Percentiles rank a stretch among this genome's conserved stretches.
These are phyloP conservation scores for Phytophthora brassicae DNA, from an alignment of 352 stramenopile genomes.

Conservation along the genomic window DNA sequence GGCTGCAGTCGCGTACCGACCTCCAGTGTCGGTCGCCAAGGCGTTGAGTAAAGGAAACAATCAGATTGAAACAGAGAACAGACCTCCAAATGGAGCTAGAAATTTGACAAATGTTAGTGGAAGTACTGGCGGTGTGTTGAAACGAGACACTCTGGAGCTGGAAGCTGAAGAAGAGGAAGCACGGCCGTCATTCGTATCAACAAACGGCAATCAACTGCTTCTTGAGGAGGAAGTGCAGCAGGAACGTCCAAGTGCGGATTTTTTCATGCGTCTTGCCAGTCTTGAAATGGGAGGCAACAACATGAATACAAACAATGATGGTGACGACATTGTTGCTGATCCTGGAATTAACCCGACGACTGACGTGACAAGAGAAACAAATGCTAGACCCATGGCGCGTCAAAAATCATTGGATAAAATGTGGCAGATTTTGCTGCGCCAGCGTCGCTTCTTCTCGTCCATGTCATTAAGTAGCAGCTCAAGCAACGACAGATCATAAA, in stretches of 20 bases:
- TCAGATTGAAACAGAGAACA: slow-evolving; percentile 7
- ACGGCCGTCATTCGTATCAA: slow-evolving; percentile 78
- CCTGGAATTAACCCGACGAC: neutral
- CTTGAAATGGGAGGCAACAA: slow-evolving; percentile 51
- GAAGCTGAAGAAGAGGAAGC: slow-evolving; percentile 38
- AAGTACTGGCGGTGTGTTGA: slow-evolving; percentile 1
- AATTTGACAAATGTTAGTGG: slow-evolving; percentile 8
- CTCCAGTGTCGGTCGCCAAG: slow-evolving; percentile 21
- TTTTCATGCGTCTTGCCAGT: slow-evolving; percentile 78
- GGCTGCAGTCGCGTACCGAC: slow-evolving; percentile 26
- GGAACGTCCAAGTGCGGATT: slow-evolving; percentile 59
- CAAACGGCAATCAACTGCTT: slow-evolving; percentile 47
- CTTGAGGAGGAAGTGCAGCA: slow-evolving; percentile 40
- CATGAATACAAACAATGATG: slow-evolving; percentile 17
- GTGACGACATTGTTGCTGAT: slow-evolving; percentile 26
- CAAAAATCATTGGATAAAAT: slow-evolving; percentile 46
- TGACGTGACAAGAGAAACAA: neutral
- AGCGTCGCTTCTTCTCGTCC: slow-evolving; percentile 67
- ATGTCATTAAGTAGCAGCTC: slow-evolving; percentile 47
- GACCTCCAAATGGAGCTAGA: slow-evolving; percentile 4
- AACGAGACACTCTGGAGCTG: slow-evolving; percentile 22
- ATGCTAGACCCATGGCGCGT: slow-evolving; percentile 10
- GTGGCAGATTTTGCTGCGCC: slow-evolving; percentile 54
- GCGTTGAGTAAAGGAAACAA: slow-evolving; percentile 8
- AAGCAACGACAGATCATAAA: slow-evolving; percentile 38